Evolutionary conservation across 305 asterid genomes (phyloP).

Genomic region (Plantago rigida): DNA sequence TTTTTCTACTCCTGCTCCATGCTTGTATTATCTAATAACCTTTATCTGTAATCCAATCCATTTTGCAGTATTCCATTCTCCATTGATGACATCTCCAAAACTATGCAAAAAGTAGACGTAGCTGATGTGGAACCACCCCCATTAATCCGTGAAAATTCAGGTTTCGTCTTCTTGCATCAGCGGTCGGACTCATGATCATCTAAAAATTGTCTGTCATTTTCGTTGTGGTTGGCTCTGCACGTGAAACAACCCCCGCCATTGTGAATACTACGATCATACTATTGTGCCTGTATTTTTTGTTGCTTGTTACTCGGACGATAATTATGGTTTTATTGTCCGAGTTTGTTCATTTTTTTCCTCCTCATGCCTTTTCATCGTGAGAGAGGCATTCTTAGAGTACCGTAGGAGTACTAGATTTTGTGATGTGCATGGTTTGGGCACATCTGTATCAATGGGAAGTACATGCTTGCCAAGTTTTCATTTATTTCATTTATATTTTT

Average conservation of each 20-base stretch:
- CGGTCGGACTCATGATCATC: conserved; percentile 41
- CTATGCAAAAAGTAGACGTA: conserved; percentile 74
- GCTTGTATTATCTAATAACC: neutral
- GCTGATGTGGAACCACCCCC: conserved; percentile 89
- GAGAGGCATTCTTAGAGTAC: conserved; percentile 30
- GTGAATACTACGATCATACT: neutral
- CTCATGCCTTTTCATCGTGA: conserved; percentile 33
- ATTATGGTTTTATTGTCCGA: conserved; percentile 34
- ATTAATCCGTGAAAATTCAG: conserved; percentile 82
- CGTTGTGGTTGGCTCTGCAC: neutral
- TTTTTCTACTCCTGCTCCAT: neutral
- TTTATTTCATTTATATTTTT: conserved; percentile 16
- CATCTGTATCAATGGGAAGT: conserved; percentile 3
- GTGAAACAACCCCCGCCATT: neutral
- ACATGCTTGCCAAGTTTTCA: conserved; percentile 2
- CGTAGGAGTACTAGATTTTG: conserved; percentile 7
- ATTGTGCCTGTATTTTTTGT: conserved; percentile 28
- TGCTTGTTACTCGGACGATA: conserved; percentile 36
- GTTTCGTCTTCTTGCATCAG: conserved; percentile 80
- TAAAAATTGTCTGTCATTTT: conserved; percentile 12
- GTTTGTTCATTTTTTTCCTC: conserved; percentile 36
- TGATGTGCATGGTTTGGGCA: conserved; percentile 9
- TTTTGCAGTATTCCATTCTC: conserved; percentile 89
- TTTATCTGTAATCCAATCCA: neutral
- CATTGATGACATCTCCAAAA: conserved; percentile 86